Base-by-base conservation (phyloP, 345 rosid species). In the Clarkia xantiana region DNA sequence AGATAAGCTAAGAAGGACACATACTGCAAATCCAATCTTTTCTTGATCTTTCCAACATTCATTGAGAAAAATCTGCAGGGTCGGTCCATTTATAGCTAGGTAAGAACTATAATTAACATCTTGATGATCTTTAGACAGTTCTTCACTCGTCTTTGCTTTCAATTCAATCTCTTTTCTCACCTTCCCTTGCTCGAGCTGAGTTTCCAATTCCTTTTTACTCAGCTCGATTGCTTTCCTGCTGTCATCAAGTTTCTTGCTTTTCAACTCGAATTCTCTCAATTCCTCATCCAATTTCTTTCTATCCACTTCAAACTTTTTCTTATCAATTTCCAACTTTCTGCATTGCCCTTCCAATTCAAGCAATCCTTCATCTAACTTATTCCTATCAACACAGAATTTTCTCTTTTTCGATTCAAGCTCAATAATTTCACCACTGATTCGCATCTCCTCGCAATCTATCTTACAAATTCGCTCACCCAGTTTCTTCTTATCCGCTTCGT, bases 11-110 rank as follows among this genome's bases (percentile, higher is more conserved):
- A 77, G 51, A 11, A 70, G 51, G 23, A 3, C 18, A 0, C 20
- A 18, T 6, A 79, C 66, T 47, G 67, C 70, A 9, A 56, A 18
- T 36, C 56, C 49, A 50, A 79, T 48, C 53, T 48, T 55, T 50
- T 56, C 61, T 49, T 40, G 53, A 44, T 64, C 65, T 46, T 56
- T 63, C 54, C 67, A 16, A 53, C 58, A 65, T 63, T 71, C 76
- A 53, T 57, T 74, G 50, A 77, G 64, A 61, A 79, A 65, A 14
- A 75, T 43, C 53, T 70, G 75, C 71, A 82, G 54, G 11, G 52
- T 61, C 63, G 50, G 70, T 54, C 78, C 86, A 46, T 70, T 72
- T 18, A 42, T 14, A 40, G 18, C 38, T 6, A 58, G 51, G 3
- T 22, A 23, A 46, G 52, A 47, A 39, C 48, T 58, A 40, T 56